phyloP scores from a whole-genome alignment of 129 eudicot species.

The Ambrosia artemisiifolia region DNA sequence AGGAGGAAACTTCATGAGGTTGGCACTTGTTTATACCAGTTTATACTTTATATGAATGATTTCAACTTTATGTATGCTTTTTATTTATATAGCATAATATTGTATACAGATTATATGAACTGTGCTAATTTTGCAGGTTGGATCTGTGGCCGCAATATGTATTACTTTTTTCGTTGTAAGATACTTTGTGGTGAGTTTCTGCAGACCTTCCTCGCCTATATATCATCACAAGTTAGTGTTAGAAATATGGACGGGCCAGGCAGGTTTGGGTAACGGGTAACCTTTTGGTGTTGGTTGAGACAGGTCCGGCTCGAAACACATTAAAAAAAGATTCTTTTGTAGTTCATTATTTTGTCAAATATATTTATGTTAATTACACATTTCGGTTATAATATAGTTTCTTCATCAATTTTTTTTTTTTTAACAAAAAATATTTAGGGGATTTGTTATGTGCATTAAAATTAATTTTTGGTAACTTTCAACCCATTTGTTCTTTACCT shows the following conservation, averaged over 20 bases:
- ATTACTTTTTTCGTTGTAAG: conserved; percentile 68
- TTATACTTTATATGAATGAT: neutral
- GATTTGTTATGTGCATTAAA: neutral
- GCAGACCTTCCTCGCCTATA: neutral
- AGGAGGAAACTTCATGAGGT: conserved; percentile 95
- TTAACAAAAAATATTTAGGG: neutral
- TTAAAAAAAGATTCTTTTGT: neutral
- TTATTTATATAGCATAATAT: neutral
- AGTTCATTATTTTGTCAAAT: neutral
- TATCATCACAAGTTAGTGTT: neutral
- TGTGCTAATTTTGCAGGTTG: conserved; percentile 54
- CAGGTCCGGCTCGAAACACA: too few relatives aligned
- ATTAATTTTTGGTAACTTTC: neutral
- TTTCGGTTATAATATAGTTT: too few relatives aligned
- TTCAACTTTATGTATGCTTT: neutral
- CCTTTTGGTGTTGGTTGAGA: neutral
- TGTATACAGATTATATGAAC: too few relatives aligned
- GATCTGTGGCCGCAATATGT: conserved; percentile 79
- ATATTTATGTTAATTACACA: neutral
- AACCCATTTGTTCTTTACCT: neutral
- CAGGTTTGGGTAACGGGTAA: neutral
- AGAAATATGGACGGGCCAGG: neutral
- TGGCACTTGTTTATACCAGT: conserved; percentile 19
- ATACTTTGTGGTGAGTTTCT: conserved; percentile 63
- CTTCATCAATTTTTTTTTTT: neutral